Evolutionary conservation across 495 filamentous ascomycete species (phyloP).

Genomic region (Lasiosphaeriaceae sp.): DNA sequence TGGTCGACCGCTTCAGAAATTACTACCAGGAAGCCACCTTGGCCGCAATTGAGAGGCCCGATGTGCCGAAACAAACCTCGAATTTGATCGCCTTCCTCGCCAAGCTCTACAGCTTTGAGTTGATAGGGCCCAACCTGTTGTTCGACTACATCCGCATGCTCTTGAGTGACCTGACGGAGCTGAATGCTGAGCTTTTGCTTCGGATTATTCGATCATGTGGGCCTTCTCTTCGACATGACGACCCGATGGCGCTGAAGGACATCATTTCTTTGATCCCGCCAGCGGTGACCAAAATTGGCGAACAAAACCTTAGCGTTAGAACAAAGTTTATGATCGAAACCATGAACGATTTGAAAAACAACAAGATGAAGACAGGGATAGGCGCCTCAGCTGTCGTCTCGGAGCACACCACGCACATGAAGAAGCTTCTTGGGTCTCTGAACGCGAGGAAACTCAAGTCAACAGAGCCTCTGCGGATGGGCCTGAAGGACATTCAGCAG

Average conservation of each 20-base stretch:
- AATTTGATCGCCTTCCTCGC: slow-evolving; percentile 85
- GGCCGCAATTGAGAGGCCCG: slow-evolving; percentile 43
- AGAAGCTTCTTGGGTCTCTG: slow-evolving; percentile 71
- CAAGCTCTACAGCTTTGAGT: slow-evolving; percentile 85
- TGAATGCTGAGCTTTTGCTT: slow-evolving; percentile 88
- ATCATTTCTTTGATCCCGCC: slow-evolving; percentile 79
- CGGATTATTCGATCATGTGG: slow-evolving; percentile 79
- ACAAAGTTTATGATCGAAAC: slow-evolving; percentile 98
- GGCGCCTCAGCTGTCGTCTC: slow-evolving; percentile 59
- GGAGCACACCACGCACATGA: slow-evolving; percentile 81
- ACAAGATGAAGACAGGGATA: slow-evolving; percentile 71
- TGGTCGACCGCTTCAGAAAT: slow-evolving; percentile 65
- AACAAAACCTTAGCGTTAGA: slow-evolving; percentile 72
- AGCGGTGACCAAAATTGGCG: slow-evolving; percentile 60
- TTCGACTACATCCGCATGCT: slow-evolving; percentile 88
- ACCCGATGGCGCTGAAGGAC: slow-evolving; percentile 85
- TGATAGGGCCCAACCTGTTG: slow-evolving; percentile 74
- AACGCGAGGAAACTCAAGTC: slow-evolving; percentile 65
- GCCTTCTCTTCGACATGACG: slow-evolving; percentile 80
- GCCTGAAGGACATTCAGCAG: slow-evolving; percentile 73
- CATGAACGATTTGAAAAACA: slow-evolving; percentile 91
- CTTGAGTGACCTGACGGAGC: slow-evolving; percentile 69
- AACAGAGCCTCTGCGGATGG: slow-evolving; percentile 76
- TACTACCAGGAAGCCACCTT: slow-evolving; percentile 43
- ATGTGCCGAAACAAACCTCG: slow-evolving; percentile 58